Evolutionary conservation across 805 yeast genomes (phyloP), one percentile per base, ranked within the genome.

Genomic region (Metschnikowia reukaufii): DNA sequence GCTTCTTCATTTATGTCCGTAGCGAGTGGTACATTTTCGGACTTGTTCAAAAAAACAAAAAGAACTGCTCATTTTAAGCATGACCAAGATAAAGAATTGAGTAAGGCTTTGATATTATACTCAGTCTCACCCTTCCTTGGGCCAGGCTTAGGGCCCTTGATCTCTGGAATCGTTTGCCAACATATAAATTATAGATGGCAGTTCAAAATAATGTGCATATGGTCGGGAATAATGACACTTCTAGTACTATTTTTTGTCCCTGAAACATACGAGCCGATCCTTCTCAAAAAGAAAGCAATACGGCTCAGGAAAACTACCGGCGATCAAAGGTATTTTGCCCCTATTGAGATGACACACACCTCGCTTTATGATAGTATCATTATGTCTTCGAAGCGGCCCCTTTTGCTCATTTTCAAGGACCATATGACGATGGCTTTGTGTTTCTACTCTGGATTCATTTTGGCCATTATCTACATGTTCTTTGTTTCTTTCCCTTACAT

Each of bases 311-410:
- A 60, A 33, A 53, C 49, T 18, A 72, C 78, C 5, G 74, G 72
- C 1, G 70, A 74, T 50, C 43, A 56, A 7, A 51, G 60, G 5
- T 62, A 61, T 29, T 71, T 63, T 49, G 78, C 80, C 5, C 75
- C 78, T 0, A 44, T 70, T 15, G 81, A 77, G 42, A 58, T 49
- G 10, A 7, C n/a, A 8, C 35, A 39, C 17, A 32, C 23, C 7
- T 41, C 63, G 2, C 44, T 63, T 16, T 50, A 47, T 42, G 47
- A 54, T 18, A 54, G 60, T 29, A 50, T 62, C 6, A 17, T 63
- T 0, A 27, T 54, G 7, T 59, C 65, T 1, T 57, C 60, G 4
- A 49, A 52, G 45, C 41, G 66, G 39, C 67, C 68, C 4, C 39
- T 64, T 15, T 45, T 58, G 9, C 50, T 64, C 16, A 45, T 64